Evolutionary conservation across 805 yeast species (phyloP).

Genomic region (Barnettozyma botsteinii): DNA sequence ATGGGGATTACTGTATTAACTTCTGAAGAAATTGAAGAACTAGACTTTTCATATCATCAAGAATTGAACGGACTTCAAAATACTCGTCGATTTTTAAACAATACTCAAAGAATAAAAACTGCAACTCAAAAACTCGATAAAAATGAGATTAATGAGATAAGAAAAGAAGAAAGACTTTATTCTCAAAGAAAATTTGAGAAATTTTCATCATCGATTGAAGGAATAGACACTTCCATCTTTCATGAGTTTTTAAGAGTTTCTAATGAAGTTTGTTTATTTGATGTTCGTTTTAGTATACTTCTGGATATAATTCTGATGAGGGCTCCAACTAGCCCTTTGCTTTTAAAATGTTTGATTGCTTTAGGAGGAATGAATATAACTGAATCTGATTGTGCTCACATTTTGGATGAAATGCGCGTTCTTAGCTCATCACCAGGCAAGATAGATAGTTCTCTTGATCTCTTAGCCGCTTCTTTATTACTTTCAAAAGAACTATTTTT

Average conservation of each 20-base stretch:
- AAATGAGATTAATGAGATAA: neutral
- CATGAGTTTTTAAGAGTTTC: neutral
- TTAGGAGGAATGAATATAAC: neutral
- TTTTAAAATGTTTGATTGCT: neutral
- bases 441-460: neutral
- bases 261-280: conserved; percentile 2
- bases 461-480: neutral
- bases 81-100: conserved; percentile 4
- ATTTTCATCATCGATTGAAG: neutral
- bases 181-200: neutral
- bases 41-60: conserved; percentile 3
- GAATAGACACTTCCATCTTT: neutral
- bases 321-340: neutral
- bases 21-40: conserved; percentile 4
- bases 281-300: conserved; percentile 1
- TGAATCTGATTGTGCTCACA: neutral
- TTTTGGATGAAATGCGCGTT: conserved; percentile 1
- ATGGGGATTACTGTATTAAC: conserved; percentile 4
- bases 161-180: neutral
- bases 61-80: conserved; percentile 4
- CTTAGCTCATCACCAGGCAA: neutral
- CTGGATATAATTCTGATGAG: neutral
- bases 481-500: neutral
- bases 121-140: conserved; percentile 1
- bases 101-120: conserved; percentile 1